Evolutionary conservation across 306 rosid genomes (phyloP).

Genomic region (Cicer chorassanicum): DNA sequence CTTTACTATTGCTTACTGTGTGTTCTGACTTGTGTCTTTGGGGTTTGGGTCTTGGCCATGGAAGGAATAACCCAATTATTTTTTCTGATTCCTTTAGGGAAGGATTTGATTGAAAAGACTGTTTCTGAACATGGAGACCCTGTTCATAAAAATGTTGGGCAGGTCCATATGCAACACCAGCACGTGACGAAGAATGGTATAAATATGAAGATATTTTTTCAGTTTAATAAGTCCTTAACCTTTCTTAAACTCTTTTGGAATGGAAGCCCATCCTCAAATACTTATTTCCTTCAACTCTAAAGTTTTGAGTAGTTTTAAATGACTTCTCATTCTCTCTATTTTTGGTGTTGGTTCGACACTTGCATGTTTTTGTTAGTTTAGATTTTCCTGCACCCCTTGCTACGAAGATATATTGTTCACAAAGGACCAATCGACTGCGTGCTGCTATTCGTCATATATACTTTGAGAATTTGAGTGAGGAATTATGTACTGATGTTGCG

Average conservation of each 20-base stretch:
- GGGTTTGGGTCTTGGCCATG: not conserved
- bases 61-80: constrained; percentile 24
- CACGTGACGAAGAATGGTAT: constrained; percentile 52
- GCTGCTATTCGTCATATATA: constrained; percentile 70
- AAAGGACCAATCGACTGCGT: constrained; percentile 75
- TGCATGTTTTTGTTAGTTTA: constrained; percentile 49
- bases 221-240: constrained; percentile 25
- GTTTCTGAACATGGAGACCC: constrained; percentile 45
- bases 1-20: not conserved
- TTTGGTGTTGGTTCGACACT: constrained; percentile 25
- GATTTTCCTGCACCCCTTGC: constrained; percentile 89
- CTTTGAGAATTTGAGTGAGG: constrained; percentile 61
- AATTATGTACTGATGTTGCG: constrained; percentile 49
- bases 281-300: constrained; percentile 34
- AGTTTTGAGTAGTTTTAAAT: constrained; percentile 38
- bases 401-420: constrained; percentile 88
- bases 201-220: constrained; percentile 22
- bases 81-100: constrained; percentile 51
- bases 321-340: constrained; percentile 16
- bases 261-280: constrained; percentile 32
- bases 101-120: constrained; percentile 48
- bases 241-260: constrained; percentile 39
- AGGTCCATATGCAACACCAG: constrained; percentile 45
- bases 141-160: constrained; percentile 46
- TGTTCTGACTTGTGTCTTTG: not conserved